Conservation (phyloP, 1,284 basidiomycete genomes). For the Tremellales sp. region DNA sequence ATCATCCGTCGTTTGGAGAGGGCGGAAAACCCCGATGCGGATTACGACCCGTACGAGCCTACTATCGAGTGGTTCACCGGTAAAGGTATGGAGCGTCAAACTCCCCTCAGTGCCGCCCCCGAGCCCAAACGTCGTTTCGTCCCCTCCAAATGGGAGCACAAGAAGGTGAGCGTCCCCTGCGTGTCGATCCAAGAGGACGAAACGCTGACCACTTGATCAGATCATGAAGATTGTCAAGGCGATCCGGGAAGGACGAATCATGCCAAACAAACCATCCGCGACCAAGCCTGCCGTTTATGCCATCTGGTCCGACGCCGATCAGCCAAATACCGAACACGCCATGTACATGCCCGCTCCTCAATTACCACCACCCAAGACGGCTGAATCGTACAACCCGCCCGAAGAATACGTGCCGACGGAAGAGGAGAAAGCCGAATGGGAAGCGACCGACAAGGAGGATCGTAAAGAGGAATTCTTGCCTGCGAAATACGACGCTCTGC, state of each 20-base stretch:
- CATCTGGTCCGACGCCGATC: constrained; percentile 73
- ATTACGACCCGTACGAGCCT: constrained; percentile 87
- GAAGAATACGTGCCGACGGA: constrained; percentile 93
- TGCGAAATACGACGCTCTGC: constrained; percentile 76
- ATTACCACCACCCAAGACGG: constrained; percentile 78
- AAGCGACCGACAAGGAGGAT: constrained; percentile 81
- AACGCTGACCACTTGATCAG: constrained; percentile 51
- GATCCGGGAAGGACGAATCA: constrained; percentile 89
- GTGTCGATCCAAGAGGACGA: not conserved
- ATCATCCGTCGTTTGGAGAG: constrained; percentile 87
- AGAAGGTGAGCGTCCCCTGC: constrained; percentile 75
- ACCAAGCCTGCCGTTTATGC: constrained; percentile 74
- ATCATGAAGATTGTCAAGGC: constrained; percentile 99
- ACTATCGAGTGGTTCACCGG: constrained; percentile 97
- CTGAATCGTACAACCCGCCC: constrained; percentile 97
- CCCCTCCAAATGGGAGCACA: constrained; percentile 99
- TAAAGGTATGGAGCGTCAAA: constrained; percentile 86
- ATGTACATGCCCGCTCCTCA: constrained; percentile 88
- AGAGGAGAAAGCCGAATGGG: constrained; percentile 79
- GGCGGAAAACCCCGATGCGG: constrained; percentile 85
- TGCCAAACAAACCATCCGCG: constrained; percentile 79
- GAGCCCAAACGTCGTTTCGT: constrained; percentile 97
- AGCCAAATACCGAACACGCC: constrained; percentile 67
- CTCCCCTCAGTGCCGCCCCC: constrained; percentile 84
- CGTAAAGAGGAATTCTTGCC: constrained; percentile 87